Conservation (phyloP, 208 protist genomes). For the Trichomonas gallinae region DNA sequence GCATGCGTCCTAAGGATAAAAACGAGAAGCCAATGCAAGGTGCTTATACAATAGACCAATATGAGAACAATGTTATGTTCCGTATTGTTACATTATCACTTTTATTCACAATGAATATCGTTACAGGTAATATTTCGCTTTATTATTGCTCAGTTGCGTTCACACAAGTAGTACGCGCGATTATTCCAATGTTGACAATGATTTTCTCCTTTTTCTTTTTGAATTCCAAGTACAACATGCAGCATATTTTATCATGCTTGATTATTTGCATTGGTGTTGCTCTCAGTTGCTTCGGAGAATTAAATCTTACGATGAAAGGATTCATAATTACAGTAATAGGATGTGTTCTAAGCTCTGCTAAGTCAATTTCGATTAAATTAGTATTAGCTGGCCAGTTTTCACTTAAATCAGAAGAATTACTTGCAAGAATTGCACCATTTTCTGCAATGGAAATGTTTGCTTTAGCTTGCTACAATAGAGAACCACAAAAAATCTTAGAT, state of each 20-base stretch:
- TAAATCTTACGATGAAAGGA: not conserved
- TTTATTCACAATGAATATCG: constrained; percentile 4
- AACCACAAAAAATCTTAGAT: not conserved
- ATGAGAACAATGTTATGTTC: not conserved
- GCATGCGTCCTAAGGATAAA: too few species aligned
- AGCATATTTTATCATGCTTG: not conserved
- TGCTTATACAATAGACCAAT: not conserved
- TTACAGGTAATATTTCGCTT: not conserved
- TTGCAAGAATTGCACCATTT: not conserved
- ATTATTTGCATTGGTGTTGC: not conserved
- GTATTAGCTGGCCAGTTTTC: not conserved
- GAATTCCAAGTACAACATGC: not conserved
- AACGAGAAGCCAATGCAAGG: not conserved
- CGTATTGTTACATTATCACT: not conserved
- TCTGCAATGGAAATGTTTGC: not conserved
- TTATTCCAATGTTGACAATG: constrained; percentile 3
- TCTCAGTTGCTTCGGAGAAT: not conserved
- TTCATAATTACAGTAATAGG: not conserved
- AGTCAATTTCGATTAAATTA: not conserved
- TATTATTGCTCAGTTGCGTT: not conserved
- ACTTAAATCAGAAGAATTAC: not conserved
- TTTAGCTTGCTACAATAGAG: not conserved
- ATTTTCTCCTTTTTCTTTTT: not conserved
- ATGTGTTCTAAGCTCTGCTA: not conserved
- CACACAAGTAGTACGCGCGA: not conserved